Base-by-base conservation (phyloP, 2,329 filamentous ascomycete genomes). In the Sporothrix globosa region DNA sequence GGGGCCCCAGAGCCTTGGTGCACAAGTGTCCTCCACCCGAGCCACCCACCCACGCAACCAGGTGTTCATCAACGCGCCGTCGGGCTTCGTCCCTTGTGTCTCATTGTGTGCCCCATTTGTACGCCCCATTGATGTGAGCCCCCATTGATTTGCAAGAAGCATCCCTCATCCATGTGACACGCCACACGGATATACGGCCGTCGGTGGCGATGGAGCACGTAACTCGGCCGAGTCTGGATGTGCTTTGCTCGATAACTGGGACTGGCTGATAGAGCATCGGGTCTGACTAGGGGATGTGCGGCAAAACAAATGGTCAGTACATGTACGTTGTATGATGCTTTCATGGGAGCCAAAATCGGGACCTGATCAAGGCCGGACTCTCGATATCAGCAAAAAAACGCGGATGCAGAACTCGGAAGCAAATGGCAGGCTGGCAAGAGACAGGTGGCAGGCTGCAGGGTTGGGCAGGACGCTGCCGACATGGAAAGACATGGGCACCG, bases 1-100 rank as follows among this genome's bases (percentile, higher is more conserved):
- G 34, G 34, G 34, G 34, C 34, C 34, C 34, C 41, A 44, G 41
- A 44, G 41, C 41, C 41, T 17, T 13, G 11, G 11, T 17, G 41
- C 41, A 13, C 41, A 44, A 44, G 34, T 9, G 34, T 34, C 34
- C 34, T 34, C 41, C 46, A 19, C 14, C 46, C 17, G 13, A 19
- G 6, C 46, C 14, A 48, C 46, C 48, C 48, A 50, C 19, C 17
- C 48, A 30, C 24, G 21, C 34, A 13, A 30, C 24, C n/a, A 61
- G 56, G 56, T n/a, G 39, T 24, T 44, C n/a, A 27, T 46, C 58
- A 61, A 27, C n/a, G 58, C 58, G 58, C 58, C 58, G 58, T 46
- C 58, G 13, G 30, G 7, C 39, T 14, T 14, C 50, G 10, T 53
- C 50, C 50, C 11, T 53, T 24, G 52, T 4, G 4, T 24, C 27